Base-by-base conservation (phyloP, 352 stramenopile species). In the Phytophthora quininea region DNA sequence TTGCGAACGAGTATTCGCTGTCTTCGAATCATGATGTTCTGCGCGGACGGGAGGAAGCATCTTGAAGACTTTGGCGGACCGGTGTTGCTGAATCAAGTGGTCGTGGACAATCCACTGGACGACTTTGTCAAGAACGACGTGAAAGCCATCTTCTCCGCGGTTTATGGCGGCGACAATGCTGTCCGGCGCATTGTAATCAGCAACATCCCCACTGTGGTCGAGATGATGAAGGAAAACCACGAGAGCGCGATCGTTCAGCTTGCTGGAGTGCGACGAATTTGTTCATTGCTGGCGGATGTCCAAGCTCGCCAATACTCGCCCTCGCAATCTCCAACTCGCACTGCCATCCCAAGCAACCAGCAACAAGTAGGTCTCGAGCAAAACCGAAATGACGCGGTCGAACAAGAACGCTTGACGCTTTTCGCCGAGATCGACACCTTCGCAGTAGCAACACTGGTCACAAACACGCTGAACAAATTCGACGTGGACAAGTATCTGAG, bases 121-220 rank as follows among this genome's bases (percentile, higher is more conserved):
- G 78, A 89, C 49, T 91, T 90, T 48, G 77, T 93, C 11, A 76
- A 86, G 62, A 85, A 86, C 37, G 82, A 93, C 35, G 83, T 93
- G 55, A 88, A 91, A 58, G 82, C 82, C 49, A 89, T 93, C 47
- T 91, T 93, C 64, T 73, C 74, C 3, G 72, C 77, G 12, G 77
- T 91, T 24, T 93, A 86, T 42, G 85, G 82, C 24, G 85, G 85
- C 32, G 81, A 86, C 9, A 87, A 91, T 49, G 84, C 85, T 12
- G 81, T 93, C n/a, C 58, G 74, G 10, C 80, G 85, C 35, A 90
- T 93, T 48, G 71, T 65, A 1, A 79, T 88, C 51, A 82, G 75
- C 50, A 82, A 80, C 32, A 71, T 91, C 8, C 64, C 77, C 4
- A 69, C 79, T 45, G 71, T 80, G 11, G 74, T 87, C 40, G 85